Conservation (phyloP, 306 rosid species). For the Bauhinia variegata region DNA sequence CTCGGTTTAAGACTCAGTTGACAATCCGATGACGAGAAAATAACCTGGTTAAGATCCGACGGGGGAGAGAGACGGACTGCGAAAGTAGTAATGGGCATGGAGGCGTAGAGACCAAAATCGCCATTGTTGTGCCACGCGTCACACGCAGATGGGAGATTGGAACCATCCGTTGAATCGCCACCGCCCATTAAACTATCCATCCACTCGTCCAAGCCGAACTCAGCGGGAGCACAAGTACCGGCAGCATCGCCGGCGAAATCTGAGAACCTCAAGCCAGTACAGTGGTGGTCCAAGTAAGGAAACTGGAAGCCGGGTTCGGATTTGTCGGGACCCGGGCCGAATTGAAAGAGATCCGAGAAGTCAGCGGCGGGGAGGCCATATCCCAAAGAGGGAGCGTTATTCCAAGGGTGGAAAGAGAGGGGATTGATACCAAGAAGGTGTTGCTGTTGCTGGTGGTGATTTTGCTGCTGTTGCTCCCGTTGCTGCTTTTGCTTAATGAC, state of each 20-base stretch:
- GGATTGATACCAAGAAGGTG: constrained; percentile 48
- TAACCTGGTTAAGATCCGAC: constrained; percentile 70
- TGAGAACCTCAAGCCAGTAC: constrained; percentile 62
- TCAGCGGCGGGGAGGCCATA: constrained; percentile 56
- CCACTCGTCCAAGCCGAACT: constrained; percentile 96
- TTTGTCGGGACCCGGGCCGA: constrained; percentile 55
- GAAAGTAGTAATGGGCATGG: constrained; percentile 56
- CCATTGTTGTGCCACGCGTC: constrained; percentile 64
- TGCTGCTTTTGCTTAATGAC: constrained; percentile 90
- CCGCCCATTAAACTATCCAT: constrained; percentile 83
- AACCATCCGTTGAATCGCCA: constrained; percentile 78
- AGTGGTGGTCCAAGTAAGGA: constrained; percentile 64
- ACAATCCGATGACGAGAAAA: constrained; percentile 54
- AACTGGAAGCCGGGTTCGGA: constrained; percentile 66
- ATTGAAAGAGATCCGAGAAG: constrained; percentile 77
- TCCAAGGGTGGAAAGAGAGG: constrained; percentile 76
- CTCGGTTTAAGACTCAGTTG: constrained; percentile 40
- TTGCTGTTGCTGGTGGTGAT: no score
- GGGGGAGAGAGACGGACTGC: constrained; percentile 68
- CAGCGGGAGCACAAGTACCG: constrained; percentile 54
- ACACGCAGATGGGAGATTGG: constrained; percentile 61
- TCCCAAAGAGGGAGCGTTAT: constrained; percentile 49
- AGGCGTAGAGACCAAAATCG: constrained; percentile 57
- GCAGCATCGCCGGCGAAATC: constrained; percentile 55
- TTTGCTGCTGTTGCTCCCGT: constrained; percentile 75